Conservation (phyloP, 208 protist genomes). For the Strigomonas galati region DNA sequence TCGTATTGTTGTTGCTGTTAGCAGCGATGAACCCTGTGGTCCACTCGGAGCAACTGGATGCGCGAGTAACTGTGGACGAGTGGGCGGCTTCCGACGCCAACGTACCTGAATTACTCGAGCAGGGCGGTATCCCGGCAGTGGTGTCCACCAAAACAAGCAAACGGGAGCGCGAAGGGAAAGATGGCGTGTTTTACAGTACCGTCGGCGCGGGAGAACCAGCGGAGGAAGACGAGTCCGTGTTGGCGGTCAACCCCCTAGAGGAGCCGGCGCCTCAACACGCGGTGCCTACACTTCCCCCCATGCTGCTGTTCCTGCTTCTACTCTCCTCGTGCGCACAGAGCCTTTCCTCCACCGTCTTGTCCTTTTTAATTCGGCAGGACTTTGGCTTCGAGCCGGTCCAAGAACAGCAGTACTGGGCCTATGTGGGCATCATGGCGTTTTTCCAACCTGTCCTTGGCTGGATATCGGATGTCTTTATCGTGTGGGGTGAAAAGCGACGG, state of each 20-base stretch:
- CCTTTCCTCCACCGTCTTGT: slow-evolving; percentile 28
- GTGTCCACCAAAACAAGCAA: neutral
- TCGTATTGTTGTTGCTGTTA: no score
- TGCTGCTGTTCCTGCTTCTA: slow-evolving; percentile 34
- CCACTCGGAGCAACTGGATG: neutral
- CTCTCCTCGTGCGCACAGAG: slow-evolving; percentile 25
- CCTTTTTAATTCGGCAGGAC: slow-evolving; percentile 31
- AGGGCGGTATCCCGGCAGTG: neutral
- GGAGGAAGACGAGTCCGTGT: neutral
- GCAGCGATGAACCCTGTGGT: neutral
- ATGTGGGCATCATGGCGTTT: slow-evolving; percentile 31
- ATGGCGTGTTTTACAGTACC: neutral
- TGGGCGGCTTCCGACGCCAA: neutral
- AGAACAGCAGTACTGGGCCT: slow-evolving; percentile 40
- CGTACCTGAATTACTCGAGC: neutral
- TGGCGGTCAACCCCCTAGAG: neutral
- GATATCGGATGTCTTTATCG: slow-evolving; percentile 30
- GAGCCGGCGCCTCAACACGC: neutral
- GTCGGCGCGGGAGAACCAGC: neutral
- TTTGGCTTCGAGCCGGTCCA: slow-evolving; percentile 26
- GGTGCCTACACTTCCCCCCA: slow-evolving; percentile 18
- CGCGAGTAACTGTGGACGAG: neutral
- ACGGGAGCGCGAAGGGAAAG: neutral
- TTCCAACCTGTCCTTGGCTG: slow-evolving; percentile 30
- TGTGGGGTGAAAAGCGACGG: slow-evolving; percentile 37